Conservation (phyloP, 164 flowering plant genomes). For the Chimonanthus salicifolius region DNA sequence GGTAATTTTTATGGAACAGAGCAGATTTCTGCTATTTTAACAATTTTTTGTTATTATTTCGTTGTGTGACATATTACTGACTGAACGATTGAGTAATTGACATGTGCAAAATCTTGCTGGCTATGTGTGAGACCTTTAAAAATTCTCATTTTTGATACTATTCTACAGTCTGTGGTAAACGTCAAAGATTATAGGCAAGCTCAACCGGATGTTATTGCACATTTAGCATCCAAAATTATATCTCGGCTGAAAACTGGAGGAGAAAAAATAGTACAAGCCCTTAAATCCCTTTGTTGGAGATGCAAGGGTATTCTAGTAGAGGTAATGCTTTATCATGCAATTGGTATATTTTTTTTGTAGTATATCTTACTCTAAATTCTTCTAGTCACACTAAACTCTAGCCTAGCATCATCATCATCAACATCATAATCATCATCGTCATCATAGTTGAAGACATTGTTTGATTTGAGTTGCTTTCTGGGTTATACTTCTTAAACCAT, state of each 20-base stretch:
- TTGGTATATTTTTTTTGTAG: no score
- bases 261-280: slow-evolving; percentile 68
- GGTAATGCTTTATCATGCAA: slow-evolving; percentile 36
- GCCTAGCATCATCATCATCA: no score
- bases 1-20: no score
- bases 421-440: no score
- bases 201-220: slow-evolving; percentile 82
- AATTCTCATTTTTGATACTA: not conserved
- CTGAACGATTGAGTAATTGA: not conserved
- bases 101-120: not conserved
- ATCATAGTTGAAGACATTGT: no score
- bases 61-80: not conserved
- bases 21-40: not conserved
- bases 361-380: no score
- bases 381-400: no score
- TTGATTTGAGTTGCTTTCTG: no score
- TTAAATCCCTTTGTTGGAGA: slow-evolving; percentile 84
- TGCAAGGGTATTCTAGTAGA: slow-evolving; percentile 81
- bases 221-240: slow-evolving; percentile 70
- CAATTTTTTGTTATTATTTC: not conserved
- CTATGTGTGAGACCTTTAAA: not conserved
- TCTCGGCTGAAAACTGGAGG: slow-evolving; percentile 83
- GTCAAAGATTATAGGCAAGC: slow-evolving; percentile 64
- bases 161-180: slow-evolving; percentile 54
- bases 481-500: no score